Conservation (phyloP, 495 filamentous ascomycete species). For the Penicillium silybi region DNA sequence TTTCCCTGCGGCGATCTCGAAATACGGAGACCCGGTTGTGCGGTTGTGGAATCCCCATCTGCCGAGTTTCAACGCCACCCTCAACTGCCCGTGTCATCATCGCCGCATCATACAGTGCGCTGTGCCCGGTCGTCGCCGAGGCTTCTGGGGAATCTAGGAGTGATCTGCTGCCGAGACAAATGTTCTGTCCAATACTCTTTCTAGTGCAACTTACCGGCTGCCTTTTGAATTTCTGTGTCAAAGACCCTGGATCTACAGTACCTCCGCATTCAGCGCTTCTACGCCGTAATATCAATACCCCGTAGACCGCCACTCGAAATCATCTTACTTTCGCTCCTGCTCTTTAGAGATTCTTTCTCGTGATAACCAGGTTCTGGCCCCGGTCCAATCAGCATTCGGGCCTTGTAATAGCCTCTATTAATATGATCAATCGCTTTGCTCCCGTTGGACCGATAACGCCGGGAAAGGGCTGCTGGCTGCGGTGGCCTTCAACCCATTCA, state of each 20-base stretch:
- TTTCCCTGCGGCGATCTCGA: slow-evolving; percentile 5
- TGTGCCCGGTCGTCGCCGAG: slow-evolving; percentile 21
- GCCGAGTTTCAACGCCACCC: slow-evolving; percentile 19
- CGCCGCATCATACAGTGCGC: slow-evolving; percentile 25
- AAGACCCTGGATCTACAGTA: not conserved
- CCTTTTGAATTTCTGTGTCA: not conserved
- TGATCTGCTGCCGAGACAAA: not conserved
- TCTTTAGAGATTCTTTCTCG: not conserved
- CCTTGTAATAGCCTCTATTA: slow-evolving; percentile 20
- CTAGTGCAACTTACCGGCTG: not conserved
- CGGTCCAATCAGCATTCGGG: slow-evolving; percentile 18
- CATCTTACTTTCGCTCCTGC: not conserved
- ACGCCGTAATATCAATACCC: slow-evolving; percentile 5
- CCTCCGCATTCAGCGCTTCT: not conserved
- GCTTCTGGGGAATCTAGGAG: not conserved
- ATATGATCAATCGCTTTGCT: slow-evolving; percentile 21
- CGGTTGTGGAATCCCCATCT: not conserved
- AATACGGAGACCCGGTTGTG: not conserved
- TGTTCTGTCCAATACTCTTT: not conserved
- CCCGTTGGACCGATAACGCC: slow-evolving; percentile 30
- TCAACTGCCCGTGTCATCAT: slow-evolving; percentile 23
- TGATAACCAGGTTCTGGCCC: slow-evolving; percentile 7
- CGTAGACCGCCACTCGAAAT: slow-evolving; percentile 9
- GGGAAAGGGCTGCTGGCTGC: not conserved
- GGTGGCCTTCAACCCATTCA: not conserved